Conservation (phyloP, 371 early-diverging fungal species). For the Globomyces sp. region DNA sequence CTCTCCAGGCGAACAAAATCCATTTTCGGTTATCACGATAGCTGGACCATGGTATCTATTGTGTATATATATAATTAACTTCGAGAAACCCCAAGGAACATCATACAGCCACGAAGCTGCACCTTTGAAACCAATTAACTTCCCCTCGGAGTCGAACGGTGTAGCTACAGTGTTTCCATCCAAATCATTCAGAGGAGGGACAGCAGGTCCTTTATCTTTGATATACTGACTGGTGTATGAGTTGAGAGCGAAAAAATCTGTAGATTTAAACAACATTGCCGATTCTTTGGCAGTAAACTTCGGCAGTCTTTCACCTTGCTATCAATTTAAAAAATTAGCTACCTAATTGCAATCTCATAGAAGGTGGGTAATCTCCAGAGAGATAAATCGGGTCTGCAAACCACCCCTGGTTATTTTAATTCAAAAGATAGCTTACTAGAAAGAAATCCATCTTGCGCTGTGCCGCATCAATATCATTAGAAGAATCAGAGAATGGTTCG, state of each 20-base stretch:
- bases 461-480: neutral
- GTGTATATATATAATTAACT: slow-evolving; percentile 24
- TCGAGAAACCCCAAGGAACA: slow-evolving; percentile 29
- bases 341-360: slow-evolving; percentile 29
- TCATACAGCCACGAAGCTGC: slow-evolving; percentile 26
- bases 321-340: slow-evolving; percentile 24
- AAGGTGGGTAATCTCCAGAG: slow-evolving; percentile 17
- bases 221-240: slow-evolving; percentile 32
- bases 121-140: slow-evolving; percentile 20
- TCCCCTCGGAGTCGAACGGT: slow-evolving; percentile 16
- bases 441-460: slow-evolving; percentile 22
- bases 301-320: slow-evolving; percentile 13
- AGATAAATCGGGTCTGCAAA: slow-evolving; percentile 35
- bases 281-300: too few relatives aligned
- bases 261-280: neutral
- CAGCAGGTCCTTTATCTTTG: neutral
- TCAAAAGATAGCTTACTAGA: slow-evolving; percentile 18
- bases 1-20: slow-evolving; percentile 30
- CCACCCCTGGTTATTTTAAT: slow-evolving; percentile 33
- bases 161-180: neutral
- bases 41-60: slow-evolving; percentile 25
- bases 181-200: neutral
- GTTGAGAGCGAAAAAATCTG: slow-evolving; percentile 42
- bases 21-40: slow-evolving; percentile 42
- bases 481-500: slow-evolving; percentile 18